Base-by-base conservation (phyloP, 352 stramenopile species). In the Pilasporangium apinafurcum region DNA sequence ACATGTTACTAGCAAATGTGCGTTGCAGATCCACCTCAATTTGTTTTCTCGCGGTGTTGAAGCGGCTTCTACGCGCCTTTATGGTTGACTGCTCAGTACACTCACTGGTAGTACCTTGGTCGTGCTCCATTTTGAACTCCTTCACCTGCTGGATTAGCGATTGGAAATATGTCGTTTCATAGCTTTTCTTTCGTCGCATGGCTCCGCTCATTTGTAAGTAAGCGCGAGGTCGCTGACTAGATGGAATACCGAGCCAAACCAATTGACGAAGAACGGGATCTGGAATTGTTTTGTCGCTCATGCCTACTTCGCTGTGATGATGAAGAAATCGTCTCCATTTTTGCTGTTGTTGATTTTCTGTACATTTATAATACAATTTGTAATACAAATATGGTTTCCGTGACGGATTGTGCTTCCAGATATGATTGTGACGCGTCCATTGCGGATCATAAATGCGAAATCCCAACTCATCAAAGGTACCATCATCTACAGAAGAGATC, bases 21-120 rank as follows among this genome's bases (percentile, higher is more conserved):
- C 75, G 72, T 46, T 83, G 66, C 16, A 88, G 48, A 51, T 88
- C 75, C 24, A 79, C 68, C 27, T 73, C 56, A 22, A 87, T 80
- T 37, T 87, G 71, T 32, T 59, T 70, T 13, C 70, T 53, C 2
- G 67, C 57, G 10, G 52, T 44, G 2, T 69, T 37, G 29, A 85
- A 85, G n/a, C n/a, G n/a, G n/a, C n/a, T n/a, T n/a, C n/a, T n/a
- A n/a, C n/a, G n/a, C n/a, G n/a, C n/a, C n/a, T n/a, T n/a, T n/a
- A n/a, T n/a, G n/a, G n/a, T n/a, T n/a, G n/a, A n/a, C n/a, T n/a
- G n/a, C 2, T 39, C 43, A 2, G 39, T 51, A 21, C 16, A 34
- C 41, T 27, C 41, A 38, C 14, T 44, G 29, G 5, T 50, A 38
- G 8, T 51, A 48, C 10, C 14, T 20, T 35, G 13, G 22, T 43